Evolutionary conservation across 2,329 filamentous ascomycete species (phyloP).

Genomic region (Trichoderma gracile): DNA sequence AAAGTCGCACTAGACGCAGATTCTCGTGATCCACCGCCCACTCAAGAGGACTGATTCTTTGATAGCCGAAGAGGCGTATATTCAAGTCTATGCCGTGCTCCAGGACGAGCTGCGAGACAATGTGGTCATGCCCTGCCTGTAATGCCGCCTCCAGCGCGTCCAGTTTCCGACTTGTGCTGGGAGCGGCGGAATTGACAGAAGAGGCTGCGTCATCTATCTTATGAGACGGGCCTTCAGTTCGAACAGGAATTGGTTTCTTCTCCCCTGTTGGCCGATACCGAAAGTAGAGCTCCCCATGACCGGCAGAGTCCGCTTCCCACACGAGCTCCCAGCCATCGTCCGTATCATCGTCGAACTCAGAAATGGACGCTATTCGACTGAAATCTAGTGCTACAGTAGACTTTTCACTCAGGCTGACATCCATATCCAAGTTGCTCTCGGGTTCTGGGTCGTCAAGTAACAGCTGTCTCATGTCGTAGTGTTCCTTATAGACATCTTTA

Average conservation of each 20-base stretch:
- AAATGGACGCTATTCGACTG: neutral
- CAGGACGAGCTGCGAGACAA: neutral
- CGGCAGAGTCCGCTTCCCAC: neutral
- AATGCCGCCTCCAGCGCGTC: constrained; percentile 16
- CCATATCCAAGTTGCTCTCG: neutral
- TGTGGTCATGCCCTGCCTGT: neutral
- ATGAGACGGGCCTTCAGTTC: neutral
- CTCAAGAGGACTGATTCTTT: neutral
- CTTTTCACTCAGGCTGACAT: neutral
- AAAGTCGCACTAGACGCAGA: neutral
- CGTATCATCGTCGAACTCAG: neutral
- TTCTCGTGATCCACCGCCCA: constrained; percentile 9
- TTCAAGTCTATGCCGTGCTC: constrained; percentile 8
- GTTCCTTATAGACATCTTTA: neutral
- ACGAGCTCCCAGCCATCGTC: constrained; percentile 8
- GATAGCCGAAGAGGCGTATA: constrained; percentile 1
- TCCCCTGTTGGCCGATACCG: neutral
- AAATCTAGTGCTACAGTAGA: neutral
- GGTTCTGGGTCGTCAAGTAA: neutral
- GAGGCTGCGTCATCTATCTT: neutral
- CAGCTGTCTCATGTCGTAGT: neutral
- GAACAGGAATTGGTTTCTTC: neutral
- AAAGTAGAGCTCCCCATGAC: constrained; percentile 1
- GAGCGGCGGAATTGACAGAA: neutral
- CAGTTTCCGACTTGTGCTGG: constrained; percentile 12